Percentiles rank a stretch among this genome's conserved stretches.
Evolutionary conservation across 176 grass and related monocot genomes (phyloP).

Genomic region (sorghum (Sorghum bicolor)): DNA sequence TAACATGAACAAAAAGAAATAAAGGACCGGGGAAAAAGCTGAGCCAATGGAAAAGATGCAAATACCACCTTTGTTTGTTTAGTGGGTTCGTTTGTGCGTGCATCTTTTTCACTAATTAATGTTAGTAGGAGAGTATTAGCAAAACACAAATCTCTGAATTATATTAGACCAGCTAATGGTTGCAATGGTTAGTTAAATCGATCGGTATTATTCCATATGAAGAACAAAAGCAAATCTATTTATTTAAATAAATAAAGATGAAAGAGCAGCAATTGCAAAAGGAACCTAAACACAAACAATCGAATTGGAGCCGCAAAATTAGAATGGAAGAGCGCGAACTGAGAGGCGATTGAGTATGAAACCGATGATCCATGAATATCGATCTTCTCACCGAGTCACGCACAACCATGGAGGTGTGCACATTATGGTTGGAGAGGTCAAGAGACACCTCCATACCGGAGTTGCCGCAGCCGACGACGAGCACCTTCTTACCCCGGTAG

Average conservation of each 20-base stretch:
- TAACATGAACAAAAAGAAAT: slow-evolving; percentile 33
- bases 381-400: slow-evolving; percentile 60
- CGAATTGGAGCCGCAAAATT: background rate
- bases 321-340: background rate
- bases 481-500: slow-evolving; percentile 53
- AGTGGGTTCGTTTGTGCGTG: slow-evolving; percentile 26
- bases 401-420: slow-evolving; percentile 70
- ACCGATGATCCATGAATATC: background rate
- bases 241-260: background rate
- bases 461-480: slow-evolving; percentile 89
- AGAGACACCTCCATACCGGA: slow-evolving; percentile 86
- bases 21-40: background rate
- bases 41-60: slow-evolving; percentile 29
- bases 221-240: background rate
- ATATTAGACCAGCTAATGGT: slow-evolving; percentile 15
- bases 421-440: slow-evolving; percentile 78
- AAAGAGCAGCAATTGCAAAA: background rate
- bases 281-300: background rate
- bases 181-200: slow-evolving; percentile 1
- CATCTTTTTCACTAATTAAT: background rate
- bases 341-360: background rate
- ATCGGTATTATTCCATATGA: background rate
- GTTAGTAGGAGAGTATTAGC: background rate
- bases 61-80: slow-evolving; percentile 34
- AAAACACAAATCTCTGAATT: background rate